Evolutionary conservation across 2,329 filamentous ascomycete genomes (phyloP), one percentile per base, ranked within the genome.

Genomic region (Cadophora luteo-olivacea): DNA sequence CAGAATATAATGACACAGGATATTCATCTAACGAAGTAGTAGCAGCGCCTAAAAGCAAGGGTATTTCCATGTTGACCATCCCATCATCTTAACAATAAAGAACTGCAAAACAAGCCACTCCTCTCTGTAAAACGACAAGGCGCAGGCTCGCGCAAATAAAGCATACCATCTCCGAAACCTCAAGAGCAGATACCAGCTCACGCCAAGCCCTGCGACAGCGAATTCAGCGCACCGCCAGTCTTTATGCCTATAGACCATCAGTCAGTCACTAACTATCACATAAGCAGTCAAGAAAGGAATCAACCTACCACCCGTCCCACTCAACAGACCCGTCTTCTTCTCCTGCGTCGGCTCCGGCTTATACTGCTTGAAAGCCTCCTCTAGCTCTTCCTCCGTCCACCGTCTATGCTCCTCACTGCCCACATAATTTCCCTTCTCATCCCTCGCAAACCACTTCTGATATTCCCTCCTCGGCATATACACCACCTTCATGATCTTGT

Each of bases 401-500:
- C 70, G 58, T 38, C 72, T 70, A 64, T 74, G 66, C 41, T 75
- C 72, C 66, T 76, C 77, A 25, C 67, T 76, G 25, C 76, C 77
- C 45, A 76, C 68, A 69, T 78, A 78, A 16, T 64, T 67, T 4
- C 75, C 75, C 25, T 69, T 67, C 11, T 66, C n/a, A 38, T 73
- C 77, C n/a, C 74, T 64, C 19, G 77, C 77, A 67, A 78, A 78
- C 36, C 58, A 72, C 58, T 75, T 76, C 33, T 69, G 51, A 49
- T 77, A 78, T 25, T 78, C 77, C 36, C 69, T 41, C 54, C 76
- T 68, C 16, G 77, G 77, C 77, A 78, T 78, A 60, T 72, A 77
- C 7, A 77, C 68, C 22, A 77, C 75, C 51, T 76, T 78, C 51
- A 65, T 32, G 4, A 72, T 71, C 16, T 75, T 63, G 29, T 65